Evolutionary conservation across 257 asterid species (phyloP).

Genomic region (Solanum okadae): DNA sequence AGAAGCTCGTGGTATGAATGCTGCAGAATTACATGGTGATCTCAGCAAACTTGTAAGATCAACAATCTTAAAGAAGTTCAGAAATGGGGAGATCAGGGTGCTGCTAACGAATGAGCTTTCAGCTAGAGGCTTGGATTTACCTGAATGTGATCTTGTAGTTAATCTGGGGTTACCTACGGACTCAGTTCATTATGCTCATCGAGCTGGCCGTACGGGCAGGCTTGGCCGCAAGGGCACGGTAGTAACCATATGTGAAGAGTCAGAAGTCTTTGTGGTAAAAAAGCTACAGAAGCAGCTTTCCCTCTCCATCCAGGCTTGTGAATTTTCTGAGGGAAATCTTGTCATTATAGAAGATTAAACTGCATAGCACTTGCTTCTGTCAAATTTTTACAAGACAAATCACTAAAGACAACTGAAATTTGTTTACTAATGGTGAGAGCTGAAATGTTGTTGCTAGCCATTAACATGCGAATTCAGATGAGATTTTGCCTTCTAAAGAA

Average conservation of each 20-base stretch:
- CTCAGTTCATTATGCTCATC: slow-evolving; percentile 79
- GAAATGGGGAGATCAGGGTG: slow-evolving; percentile 71
- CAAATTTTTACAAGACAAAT: not conserved
- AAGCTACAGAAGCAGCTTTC: slow-evolving; percentile 87
- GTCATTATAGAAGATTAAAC: slow-evolving; percentile 38
- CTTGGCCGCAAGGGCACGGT: slow-evolving; percentile 83
- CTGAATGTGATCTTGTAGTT: slow-evolving; percentile 96
- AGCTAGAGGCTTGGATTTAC: slow-evolving; percentile 91
- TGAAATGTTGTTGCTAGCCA: not conserved
- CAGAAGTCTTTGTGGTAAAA: slow-evolving; percentile 73
- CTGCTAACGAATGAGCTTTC: slow-evolving; percentile 87
- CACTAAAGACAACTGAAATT: not conserved
- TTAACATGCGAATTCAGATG: not conserved
- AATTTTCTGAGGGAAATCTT: slow-evolving; percentile 75
- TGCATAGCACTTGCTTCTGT: slow-evolving; percentile 3
- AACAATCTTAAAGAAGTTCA: slow-evolving; percentile 66
- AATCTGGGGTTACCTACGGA: slow-evolving; percentile 89
- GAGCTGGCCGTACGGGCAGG: slow-evolving; percentile 96
- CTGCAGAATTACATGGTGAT: slow-evolving; percentile 92
- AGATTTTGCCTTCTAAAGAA: not conserved
- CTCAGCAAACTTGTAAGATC: slow-evolving; percentile 72
- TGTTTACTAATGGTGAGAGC: not conserved
- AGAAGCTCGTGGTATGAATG: slow-evolving; percentile 88
- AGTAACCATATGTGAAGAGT: slow-evolving; percentile 78
- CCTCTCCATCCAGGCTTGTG: slow-evolving; percentile 51